phyloP scores from a whole-genome alignment of 1,139 yeast genomes.

The Saccharomyces hybrid region DNA sequence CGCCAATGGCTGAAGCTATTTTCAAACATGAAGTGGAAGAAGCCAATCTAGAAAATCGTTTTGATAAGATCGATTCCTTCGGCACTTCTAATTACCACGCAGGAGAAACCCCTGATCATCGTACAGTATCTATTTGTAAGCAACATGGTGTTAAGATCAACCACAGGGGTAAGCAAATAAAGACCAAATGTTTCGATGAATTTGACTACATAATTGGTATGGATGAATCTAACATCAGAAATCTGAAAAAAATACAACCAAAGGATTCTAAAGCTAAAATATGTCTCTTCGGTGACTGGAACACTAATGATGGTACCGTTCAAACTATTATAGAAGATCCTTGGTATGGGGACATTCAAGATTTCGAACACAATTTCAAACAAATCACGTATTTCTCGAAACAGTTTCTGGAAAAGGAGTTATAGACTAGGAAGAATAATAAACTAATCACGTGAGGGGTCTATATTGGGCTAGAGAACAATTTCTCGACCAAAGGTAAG shows the following conservation, averaged over 20 bases:
- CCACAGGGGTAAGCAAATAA: constrained; percentile 71
- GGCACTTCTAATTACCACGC: constrained; percentile 83
- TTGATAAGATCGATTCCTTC: constrained; percentile 67
- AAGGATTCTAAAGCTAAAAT: constrained; percentile 42
- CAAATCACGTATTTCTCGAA: constrained; percentile 71
- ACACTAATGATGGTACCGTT: constrained; percentile 41
- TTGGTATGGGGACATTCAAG: constrained; percentile 78
- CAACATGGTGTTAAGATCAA: constrained; percentile 66
- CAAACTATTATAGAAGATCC: constrained; percentile 74
- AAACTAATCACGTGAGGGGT: too few relatives aligned
- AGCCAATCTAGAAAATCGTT: constrained; percentile 35
- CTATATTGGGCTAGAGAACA: not conserved
- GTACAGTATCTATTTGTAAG: constrained; percentile 63
- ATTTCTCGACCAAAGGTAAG: not conserved
- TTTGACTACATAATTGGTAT: constrained; percentile 83
- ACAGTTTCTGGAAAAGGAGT: constrained; percentile 49
- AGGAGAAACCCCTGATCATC: constrained; percentile 73
- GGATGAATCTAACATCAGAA: constrained; percentile 63
- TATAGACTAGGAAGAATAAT: constrained; percentile 7
- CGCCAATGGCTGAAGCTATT: constrained; percentile 97
- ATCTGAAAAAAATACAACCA: constrained; percentile 56
- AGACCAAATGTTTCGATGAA: constrained; percentile 46
- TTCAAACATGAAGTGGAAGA: constrained; percentile 58
- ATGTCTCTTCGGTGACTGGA: constrained; percentile 69
- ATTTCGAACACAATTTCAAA: constrained; percentile 69